Base-by-base conservation (phyloP, 208 protist species). In the Wallacemonas rigidus region DNA sequence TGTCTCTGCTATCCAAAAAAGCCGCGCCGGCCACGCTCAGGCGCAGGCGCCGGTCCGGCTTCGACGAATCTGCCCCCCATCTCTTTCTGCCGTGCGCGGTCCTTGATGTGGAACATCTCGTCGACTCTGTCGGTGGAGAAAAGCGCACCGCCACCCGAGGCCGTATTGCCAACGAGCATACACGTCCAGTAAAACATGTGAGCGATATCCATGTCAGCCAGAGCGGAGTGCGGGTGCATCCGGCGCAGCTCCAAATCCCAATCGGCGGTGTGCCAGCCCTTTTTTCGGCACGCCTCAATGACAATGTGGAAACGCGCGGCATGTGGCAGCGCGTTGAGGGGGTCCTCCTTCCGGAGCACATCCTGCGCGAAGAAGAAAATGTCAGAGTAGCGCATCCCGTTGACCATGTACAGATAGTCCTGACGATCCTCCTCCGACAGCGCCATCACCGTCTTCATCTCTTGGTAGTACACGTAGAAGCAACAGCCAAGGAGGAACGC, bases 321-420 rank as follows among this genome's bases (percentile, higher is more conserved):
- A 12, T 67, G 65, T 26, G 89, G 87, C 41, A 95, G 77, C 48
- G 87, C 85, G 47, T 86, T 77, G 5, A 91, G 81, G 9, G 89
- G 89, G 74, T 95, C 89, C 36, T 89, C 81, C 63, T 79, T 78
- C 51, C 70, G 40, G n/a, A 90, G 63, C 12, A 88, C 81, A 45
- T 79, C 89, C 55, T 80, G 79, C 3, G 74, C 72, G 4, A 85
- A 53, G 35, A 76, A 36, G 71, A 79, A 81, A 57, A 95, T 77
- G 62, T 95, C 89, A n/a, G 79, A 79, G 68, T 83, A 90, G 0
- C 89, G 84, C 89, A 95, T 92, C 43, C 77, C 75, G 9, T 69
- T 75, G 67, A 91, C 84, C 68, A 95, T 85, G 65, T 86, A 72
- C 39, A 87, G 54, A 71, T 95, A 95, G 58, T 92, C 89, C 15